Conservation (phyloP, 345 rosid genomes). For the Rhizophora apiculata region DNA sequence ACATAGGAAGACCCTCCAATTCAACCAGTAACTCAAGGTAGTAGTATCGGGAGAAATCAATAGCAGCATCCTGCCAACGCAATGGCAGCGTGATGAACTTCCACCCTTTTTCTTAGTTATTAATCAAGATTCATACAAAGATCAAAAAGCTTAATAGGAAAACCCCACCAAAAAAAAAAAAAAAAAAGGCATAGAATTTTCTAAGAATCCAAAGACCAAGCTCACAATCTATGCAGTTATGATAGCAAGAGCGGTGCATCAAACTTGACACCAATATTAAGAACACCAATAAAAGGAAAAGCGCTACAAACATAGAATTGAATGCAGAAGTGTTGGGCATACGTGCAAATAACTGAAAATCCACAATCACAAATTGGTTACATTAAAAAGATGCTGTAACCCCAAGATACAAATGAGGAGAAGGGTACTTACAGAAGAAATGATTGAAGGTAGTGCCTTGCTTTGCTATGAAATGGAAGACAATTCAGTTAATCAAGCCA, state of each 20-base stretch:
- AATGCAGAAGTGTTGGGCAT: no score
- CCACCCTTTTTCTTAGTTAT: neutral
- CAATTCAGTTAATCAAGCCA: neutral
- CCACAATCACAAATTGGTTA: no score
- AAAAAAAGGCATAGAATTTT: neutral
- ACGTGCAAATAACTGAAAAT: no score
- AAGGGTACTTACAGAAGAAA: neutral
- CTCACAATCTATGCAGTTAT: no score
- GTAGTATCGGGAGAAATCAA: constrained; percentile 27
- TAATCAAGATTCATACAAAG: neutral
- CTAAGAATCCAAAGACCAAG: neutral
- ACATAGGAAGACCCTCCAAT: constrained; percentile 67
- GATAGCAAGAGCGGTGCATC: no score
- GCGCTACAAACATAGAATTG: no score
- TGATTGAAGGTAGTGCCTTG: neutral
- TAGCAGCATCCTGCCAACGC: constrained; percentile 35
- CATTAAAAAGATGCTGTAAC: neutral
- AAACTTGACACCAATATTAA: no score
- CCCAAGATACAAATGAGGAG: neutral
- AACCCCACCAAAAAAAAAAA: neutral
- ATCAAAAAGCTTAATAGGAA: neutral
- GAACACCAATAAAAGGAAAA: no score
- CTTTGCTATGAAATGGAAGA: no score
- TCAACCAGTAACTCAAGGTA: constrained; percentile 58
- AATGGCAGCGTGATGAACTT: constrained; percentile 1